Conservation (phyloP, 306 rosid genomes). For the Medicago arabica region DNA sequence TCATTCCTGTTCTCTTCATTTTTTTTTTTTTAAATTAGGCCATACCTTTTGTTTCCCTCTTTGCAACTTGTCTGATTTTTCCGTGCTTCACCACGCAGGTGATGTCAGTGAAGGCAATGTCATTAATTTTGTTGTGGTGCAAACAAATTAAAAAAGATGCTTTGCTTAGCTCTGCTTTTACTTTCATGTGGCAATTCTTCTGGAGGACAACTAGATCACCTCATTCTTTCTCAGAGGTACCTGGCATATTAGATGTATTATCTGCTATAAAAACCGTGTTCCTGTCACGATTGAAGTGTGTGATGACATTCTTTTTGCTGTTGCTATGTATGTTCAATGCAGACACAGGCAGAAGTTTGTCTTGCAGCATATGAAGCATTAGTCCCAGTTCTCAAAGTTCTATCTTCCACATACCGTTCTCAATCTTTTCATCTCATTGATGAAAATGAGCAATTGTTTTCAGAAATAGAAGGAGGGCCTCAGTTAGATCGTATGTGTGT, state of each 20-base stretch:
- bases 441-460: slow-evolving; percentile 49
- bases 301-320: slow-evolving; percentile 37
- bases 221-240: slow-evolving; percentile 75
- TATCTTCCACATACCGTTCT: slow-evolving; percentile 59
- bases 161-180: slow-evolving; percentile 53
- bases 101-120: slow-evolving; percentile 73
- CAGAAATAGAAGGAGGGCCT: slow-evolving; percentile 55
- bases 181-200: slow-evolving; percentile 78
- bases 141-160: slow-evolving; percentile 51
- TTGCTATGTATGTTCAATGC: slow-evolving; percentile 46
- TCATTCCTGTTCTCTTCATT: slow-evolving; percentile 13
- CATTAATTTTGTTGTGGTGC: slow-evolving; percentile 68
- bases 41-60: slow-evolving; percentile 18
- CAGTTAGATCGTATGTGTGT: slow-evolving; percentile 64
- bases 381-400: slow-evolving; percentile 66
- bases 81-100: slow-evolving; percentile 56
- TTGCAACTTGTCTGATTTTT: slow-evolving; percentile 38
- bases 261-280: slow-evolving; percentile 28
- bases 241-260: slow-evolving; percentile 36
- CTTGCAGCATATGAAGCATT: slow-evolving; percentile 90
- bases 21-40: slow-evolving; percentile 13
- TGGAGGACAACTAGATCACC: slow-evolving; percentile 66
- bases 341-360: slow-evolving; percentile 80
- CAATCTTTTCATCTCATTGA: slow-evolving; percentile 44
- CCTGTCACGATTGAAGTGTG: slow-evolving; percentile 35